Evolutionary conservation across 2,329 filamentous ascomycete genomes (phyloP).

Genomic region (Monosporascus ibericus): DNA sequence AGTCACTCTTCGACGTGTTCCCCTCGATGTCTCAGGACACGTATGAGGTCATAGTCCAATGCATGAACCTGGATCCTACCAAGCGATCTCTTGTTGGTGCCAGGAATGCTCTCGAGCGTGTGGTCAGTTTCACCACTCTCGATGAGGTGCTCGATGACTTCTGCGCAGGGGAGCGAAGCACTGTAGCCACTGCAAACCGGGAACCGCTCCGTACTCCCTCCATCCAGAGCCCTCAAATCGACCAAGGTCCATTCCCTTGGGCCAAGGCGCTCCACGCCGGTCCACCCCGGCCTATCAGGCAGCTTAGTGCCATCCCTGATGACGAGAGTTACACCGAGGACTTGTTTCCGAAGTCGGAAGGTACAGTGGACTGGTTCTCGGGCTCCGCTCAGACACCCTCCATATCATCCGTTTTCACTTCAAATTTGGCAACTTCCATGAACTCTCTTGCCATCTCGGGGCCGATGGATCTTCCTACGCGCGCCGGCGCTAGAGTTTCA

Average conservation of each 20-base stretch:
- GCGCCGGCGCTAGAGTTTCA: constrained; percentile 47
- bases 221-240: constrained; percentile 78
- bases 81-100: constrained; percentile 78
- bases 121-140: constrained; percentile 86
- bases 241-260: constrained; percentile 87
- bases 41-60: constrained; percentile 86
- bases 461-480: constrained; percentile 34
- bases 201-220: constrained; percentile 95
- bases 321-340: constrained; percentile 78
- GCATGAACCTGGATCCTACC: constrained; percentile 82
- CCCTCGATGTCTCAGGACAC: constrained; percentile 98
- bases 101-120: constrained; percentile 70
- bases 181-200: constrained; percentile 79
- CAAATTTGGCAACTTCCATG: constrained; percentile 74
- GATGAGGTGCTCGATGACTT: constrained; percentile 92
- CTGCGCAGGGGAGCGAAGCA: constrained; percentile 73
- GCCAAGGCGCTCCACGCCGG: constrained; percentile 79
- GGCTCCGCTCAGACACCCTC: constrained; percentile 72
- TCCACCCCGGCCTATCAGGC: constrained; percentile 64
- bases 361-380: constrained; percentile 71
- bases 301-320: constrained; percentile 81
- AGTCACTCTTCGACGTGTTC: constrained; percentile 96
- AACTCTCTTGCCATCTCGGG: constrained; percentile 59
- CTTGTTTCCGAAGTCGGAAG: constrained; percentile 73
- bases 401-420: constrained; percentile 77